Evolutionary conservation across 768 basidiomycete species (phyloP), one percentile per base, ranked within the genome.

Genomic region (Phylloporus sp.): DNA sequence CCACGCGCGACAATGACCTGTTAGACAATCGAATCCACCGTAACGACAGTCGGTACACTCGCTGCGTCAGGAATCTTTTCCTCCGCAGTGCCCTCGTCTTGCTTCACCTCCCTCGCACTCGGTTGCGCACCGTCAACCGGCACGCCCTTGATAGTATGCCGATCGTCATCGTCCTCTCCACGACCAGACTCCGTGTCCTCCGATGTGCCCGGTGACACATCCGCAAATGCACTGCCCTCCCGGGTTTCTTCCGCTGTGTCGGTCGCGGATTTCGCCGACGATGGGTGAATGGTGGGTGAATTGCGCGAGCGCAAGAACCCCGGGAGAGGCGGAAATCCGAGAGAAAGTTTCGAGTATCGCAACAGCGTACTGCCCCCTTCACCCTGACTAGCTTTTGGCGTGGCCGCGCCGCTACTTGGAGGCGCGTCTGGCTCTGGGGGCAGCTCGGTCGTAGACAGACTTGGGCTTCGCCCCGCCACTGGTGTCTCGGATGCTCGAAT

Each of bases 281-380:
- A 42, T 18, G 54, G 61, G 18, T 60, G 59, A 42, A 55, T 46
- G 40, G 60, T 70, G 17, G 81, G 77, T 24, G 81, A 75, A 60
- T 84, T 76, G 39, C 83, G 78, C 18, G 74, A 70, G 29, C 84
- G 78, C 44, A 82, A 69, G 61, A 86, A 79, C 23, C 77, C 81
- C 36, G 83, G 71, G 31, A 86, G 73, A 6, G 83, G 79, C 38
- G 78, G 74, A 52, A 85, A 74, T 53, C 73, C 79, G 55, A 82
- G 75, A 40, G 66, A 63, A 37, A 66, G 53, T 41, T 66, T 66
- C 39, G 69, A 81, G 80, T 68, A 67, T 34, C 62, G 63, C 33
- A 63, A 61, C 18, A 53, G 44, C 15, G 64, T 45, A 14, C 42
- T 38, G 9, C 59, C 55, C 66, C 74, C 61, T 61, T 74, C 39